Base-by-base conservation (phyloP, 495 filamentous ascomycete genomes). In the Tuber indicum region DNA sequence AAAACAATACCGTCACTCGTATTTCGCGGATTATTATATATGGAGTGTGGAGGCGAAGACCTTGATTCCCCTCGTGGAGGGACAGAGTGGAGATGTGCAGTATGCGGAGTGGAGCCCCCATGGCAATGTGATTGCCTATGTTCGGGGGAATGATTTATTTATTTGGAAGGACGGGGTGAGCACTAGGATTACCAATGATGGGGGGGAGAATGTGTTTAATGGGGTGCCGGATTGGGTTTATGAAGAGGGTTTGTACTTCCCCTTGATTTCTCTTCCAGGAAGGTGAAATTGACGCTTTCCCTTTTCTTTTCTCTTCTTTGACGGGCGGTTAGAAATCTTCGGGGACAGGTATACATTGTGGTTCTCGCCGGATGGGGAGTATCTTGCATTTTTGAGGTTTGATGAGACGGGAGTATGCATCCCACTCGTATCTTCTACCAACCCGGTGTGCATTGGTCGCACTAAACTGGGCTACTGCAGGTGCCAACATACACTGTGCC, bases 211-310 rank as follows among this genome's bases (percentile, higher is more conserved):
- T 80, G 75, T 87, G 62, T 90, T 90, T 80, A 88, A 90, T 69
- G 89, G 86, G 17, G 86, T 90, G 6, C 89, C 89, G 0, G 89
- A 90, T 74, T 90, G 89, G 89, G 89, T 90, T 8, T 90, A 90
- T 78, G 89, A 90, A 75, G 89, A 90, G 77, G 81, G 80, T 82
- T 62, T 72, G 81, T 74, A 69, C 44, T 42, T 62, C 39, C n/a
- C 16, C 21, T 9, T 16, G 4, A 1, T 36, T 36, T 66, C 19
- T 47, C 16, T 36, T n/a, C 14, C 3, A 17, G 21, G 36, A n/a
- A 41, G 73, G 19, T 79, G 17, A n/a, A 32, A 75, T 72, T 82
- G 69, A 82, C 45, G 9, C 16, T 1, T 36, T 23, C n/a, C 23
- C 9, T 8, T 17, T 17, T 43, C 45, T 19, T 16, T 16, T 16